Conservation (phyloP, 2,329 filamentous ascomycete species). For the Hymenoscyphus scutula region DNA sequence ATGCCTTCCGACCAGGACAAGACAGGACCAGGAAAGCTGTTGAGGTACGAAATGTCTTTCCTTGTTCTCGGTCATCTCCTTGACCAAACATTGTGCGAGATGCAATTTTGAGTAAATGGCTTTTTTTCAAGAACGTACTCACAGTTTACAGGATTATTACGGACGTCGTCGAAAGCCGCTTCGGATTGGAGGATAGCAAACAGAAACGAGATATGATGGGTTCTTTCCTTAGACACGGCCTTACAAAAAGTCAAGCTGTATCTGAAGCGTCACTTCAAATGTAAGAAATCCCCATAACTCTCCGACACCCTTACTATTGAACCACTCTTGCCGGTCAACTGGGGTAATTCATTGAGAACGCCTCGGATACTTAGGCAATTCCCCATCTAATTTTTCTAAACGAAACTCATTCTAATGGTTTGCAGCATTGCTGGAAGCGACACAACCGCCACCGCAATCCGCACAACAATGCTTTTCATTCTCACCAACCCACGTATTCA, state of each 20-base stretch:
- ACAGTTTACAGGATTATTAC: constrained; percentile 35
- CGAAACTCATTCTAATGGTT: too few species aligned
- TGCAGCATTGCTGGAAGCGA: constrained; percentile 52
- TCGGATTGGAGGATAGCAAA: constrained; percentile 41
- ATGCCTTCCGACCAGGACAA: constrained; percentile 12
- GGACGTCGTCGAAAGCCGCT: constrained; percentile 38
- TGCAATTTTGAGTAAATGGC: too few species aligned
- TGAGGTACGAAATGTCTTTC: not conserved
- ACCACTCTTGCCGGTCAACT: not conserved
- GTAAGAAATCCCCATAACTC: constrained; percentile 9
- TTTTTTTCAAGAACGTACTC: not conserved
- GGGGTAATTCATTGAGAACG: too few species aligned
- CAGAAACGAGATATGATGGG: constrained; percentile 51
- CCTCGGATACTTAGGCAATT: too few species aligned
- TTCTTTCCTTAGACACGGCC: constrained; percentile 46
- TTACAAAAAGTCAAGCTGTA: constrained; percentile 20
- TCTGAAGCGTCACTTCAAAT: constrained; percentile 30
- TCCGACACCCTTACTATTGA: too few species aligned
- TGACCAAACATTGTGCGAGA: too few species aligned
- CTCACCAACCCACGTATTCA: constrained; percentile 22
- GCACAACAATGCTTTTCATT: constrained; percentile 23
- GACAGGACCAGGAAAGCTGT: constrained; percentile 9
- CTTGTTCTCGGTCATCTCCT: too few species aligned
- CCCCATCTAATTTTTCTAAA: too few species aligned
- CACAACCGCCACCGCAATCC: constrained; percentile 55